Percentiles rank a stretch among this genome's conserved stretches.
These are phyloP conservation scores for Vigna nakashimae DNA, from an alignment of 306 rosid genomes.

Conservation along the genomic window DNA sequence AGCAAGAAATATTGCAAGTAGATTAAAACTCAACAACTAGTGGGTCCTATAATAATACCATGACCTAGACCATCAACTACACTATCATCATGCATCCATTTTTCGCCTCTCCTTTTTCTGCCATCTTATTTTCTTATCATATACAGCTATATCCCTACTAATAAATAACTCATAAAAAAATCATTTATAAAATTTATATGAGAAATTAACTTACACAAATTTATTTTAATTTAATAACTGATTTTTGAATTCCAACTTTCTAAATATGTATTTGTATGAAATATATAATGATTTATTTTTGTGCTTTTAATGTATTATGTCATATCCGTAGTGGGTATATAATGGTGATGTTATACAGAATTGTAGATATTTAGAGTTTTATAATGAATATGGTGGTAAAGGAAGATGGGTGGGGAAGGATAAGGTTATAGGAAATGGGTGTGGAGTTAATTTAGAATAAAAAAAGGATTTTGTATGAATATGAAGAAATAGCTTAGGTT, in stretches of 20 bases:
- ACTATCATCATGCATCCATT: constrained; percentile 2
- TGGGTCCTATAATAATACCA: constrained; percentile 52
- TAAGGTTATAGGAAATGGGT: neutral
- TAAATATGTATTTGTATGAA: no score
- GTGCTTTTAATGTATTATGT: no score
- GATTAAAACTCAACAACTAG: constrained; percentile 54
- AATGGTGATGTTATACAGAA: no score
- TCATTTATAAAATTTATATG: neutral
- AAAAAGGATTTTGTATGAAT: constrained; percentile 32
- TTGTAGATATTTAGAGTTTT: no score
- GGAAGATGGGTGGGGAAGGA: neutral
- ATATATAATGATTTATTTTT: no score
- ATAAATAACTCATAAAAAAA: neutral
- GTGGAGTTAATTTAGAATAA: constrained; percentile 5
- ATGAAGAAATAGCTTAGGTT: constrained; percentile 27
- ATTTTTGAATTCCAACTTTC: no score
- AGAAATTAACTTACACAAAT: no score
- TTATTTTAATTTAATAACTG: no score
- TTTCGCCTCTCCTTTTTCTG: neutral
- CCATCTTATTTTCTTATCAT: neutral
- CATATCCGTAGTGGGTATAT: no score
- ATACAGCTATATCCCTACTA: neutral
- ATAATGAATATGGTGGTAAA: no score
- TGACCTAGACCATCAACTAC: constrained; percentile 15
- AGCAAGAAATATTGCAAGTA: constrained; percentile 40